These are phyloP conservation scores for Xerocomus amazonicus DNA, from an alignment of 1,284 basidiomycete species.

Conservation along the genomic window DNA sequence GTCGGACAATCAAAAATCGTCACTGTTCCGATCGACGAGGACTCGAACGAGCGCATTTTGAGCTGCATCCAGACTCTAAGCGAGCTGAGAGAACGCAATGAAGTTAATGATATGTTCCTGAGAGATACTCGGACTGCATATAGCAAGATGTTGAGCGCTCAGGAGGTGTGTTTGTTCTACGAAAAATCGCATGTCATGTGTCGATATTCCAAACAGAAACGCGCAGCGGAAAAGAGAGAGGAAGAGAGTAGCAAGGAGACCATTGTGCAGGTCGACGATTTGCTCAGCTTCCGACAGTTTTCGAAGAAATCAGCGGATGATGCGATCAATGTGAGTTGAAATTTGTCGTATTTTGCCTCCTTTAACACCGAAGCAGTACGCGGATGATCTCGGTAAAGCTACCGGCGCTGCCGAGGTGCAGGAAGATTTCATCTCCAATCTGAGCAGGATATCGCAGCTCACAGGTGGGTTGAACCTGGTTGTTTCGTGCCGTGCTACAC, in stretches of 20 bases:
- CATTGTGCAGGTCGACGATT: constrained; percentile 88
- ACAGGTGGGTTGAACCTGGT: constrained; percentile 53
- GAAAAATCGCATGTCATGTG: not conserved
- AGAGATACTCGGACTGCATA: constrained; percentile 92
- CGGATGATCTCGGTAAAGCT: constrained; percentile 85
- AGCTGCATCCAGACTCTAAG: constrained; percentile 94
- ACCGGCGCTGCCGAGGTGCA: constrained; percentile 82
- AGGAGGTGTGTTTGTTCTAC: constrained; percentile 60
- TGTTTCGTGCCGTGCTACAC: not conserved
- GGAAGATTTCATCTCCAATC: constrained; percentile 96
- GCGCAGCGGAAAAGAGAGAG: constrained; percentile 85
- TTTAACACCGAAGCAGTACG: constrained; percentile 57
- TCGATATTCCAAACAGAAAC: constrained; percentile 45
- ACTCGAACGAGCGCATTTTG: constrained; percentile 95
- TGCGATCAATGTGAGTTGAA: constrained; percentile 67
- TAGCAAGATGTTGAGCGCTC: constrained; percentile 89
- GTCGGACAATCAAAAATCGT: constrained; percentile 97
- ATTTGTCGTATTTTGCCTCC: not conserved
- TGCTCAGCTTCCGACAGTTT: constrained; percentile 92
- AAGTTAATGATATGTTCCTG: constrained; percentile 85
- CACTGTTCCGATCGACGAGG: constrained; percentile 93
- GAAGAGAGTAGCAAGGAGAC: constrained; percentile 72
- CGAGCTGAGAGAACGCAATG: constrained; percentile 60
- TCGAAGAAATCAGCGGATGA: constrained; percentile 85
- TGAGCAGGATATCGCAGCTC: constrained; percentile 92